A percentile compares a stretch with the other conserved stretches of the same genome.
phyloP scores from a whole-genome alignment of 1,139 yeast species.

The Blastobotrys serpentis region DNA sequence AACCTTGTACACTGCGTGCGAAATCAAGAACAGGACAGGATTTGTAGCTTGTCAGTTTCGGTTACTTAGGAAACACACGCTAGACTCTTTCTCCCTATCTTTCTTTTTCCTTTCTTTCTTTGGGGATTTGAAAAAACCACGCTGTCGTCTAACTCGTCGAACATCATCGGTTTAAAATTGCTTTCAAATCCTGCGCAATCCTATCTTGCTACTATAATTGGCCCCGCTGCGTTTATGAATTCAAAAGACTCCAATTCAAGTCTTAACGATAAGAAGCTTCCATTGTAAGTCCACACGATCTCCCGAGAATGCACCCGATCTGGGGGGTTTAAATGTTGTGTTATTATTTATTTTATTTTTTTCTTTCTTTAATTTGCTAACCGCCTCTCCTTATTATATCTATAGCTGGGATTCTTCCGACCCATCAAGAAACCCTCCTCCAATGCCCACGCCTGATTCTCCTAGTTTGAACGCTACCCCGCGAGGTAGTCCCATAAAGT shows the following conservation, averaged over 20 bases:
- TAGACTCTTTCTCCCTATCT: not conserved
- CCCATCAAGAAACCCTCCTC: constrained; percentile 42
- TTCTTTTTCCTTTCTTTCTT: not conserved
- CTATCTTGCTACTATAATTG: not conserved
- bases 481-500: constrained; percentile 24
- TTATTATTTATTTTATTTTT: constrained; percentile 5
- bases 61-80: no score
- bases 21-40: no score
- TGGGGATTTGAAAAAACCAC: no score
- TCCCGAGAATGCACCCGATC: constrained; percentile 7
- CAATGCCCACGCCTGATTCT: constrained; percentile 38
- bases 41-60: no score
- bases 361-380: not conserved
- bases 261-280: constrained; percentile 21
- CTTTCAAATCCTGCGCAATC: not conserved
- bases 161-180: not conserved
- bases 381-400: constrained; percentile 3
- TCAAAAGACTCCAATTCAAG: constrained; percentile 6
- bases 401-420: constrained; percentile 40
- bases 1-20: no score
- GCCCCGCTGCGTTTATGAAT: constrained; percentile 8
- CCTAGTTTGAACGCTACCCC: constrained; percentile 32
- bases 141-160: no score
- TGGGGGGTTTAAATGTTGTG: not conserved
- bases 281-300: constrained; percentile 20